Base-by-base conservation (phyloP, 495 filamentous ascomycete species). In the Thozetella sp. region DNA sequence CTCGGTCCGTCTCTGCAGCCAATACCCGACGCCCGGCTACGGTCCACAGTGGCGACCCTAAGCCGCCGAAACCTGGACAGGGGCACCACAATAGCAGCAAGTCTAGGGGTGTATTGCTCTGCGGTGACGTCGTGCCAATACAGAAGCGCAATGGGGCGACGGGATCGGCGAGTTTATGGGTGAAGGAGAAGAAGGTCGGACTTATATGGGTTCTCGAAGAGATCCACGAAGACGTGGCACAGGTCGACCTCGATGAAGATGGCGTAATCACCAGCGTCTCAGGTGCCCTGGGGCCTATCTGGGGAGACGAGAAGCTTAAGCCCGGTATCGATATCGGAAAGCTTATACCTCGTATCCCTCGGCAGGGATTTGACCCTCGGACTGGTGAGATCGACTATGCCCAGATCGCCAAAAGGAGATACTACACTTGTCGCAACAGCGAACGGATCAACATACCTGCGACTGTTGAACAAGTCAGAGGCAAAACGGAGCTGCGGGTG, bases 131-230 rank as follows among this genome's bases (percentile, higher is more conserved):
- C 19, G 94, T 99, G 2, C 94, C 95, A 0, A 98, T 99, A 60
- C 86, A 90, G 74, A 99, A 98, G 71, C 87, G 93, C 55, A 96
- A 99, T 69, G 96, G 96, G 9, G 83, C 88, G 19, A 93, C 88
- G 0, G 95, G 96, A 1, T 90, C 93, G 34, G 95, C 95, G 34
- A 97, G 93, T 70, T 78, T 99, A 26, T 99, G 95, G 95, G 95
- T 98, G 0, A 98, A 97, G 78, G 95, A 99, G 72, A 99, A 99
- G 70, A 84, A 86, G 46, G 91, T 93, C 50, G 93, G 93, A 6
- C 71, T 99, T 52, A 97, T 99, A 55, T 99, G 95, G 95, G 95
- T 99, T 17, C 70, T 99, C 3, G 95, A 99, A 74, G 95, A 99
- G 72, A 97, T 99, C 55, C 92, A 92, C 55, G 95, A 99, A 77